These are phyloP conservation scores for Lasiodiplodia sp. DNA, from an alignment of 2,329 filamentous ascomycete species.

Conservation along the genomic window DNA sequence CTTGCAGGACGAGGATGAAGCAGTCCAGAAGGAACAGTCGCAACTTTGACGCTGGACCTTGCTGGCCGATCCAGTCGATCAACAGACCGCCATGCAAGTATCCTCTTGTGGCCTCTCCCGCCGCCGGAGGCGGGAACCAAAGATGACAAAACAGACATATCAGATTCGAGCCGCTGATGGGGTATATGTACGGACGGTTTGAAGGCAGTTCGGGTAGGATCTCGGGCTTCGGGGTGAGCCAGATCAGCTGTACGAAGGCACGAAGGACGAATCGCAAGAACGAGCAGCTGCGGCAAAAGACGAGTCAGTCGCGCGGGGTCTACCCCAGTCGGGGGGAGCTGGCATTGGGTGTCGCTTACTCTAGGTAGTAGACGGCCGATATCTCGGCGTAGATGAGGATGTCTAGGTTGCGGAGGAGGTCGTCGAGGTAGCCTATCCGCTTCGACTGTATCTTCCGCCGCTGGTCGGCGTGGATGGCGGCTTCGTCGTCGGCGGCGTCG, in stretches of 20 bases:
- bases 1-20: slow-evolving; percentile 62
- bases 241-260: slow-evolving; percentile 62
- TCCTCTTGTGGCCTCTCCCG: slow-evolving; percentile 56
- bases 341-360: slow-evolving; percentile 54
- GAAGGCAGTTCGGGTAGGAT: slow-evolving; percentile 59
- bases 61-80: slow-evolving; percentile 71
- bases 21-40: slow-evolving; percentile 62
- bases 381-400: slow-evolving; percentile 68
- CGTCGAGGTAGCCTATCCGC: slow-evolving; percentile 55
- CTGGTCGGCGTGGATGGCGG: slow-evolving; percentile 37
- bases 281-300: slow-evolving; percentile 57
- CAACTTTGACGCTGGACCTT: slow-evolving; percentile 62
- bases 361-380: slow-evolving; percentile 68
- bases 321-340: neutral
- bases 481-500: slow-evolving; percentile 33
- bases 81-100: slow-evolving; percentile 69
- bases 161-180: slow-evolving; percentile 62
- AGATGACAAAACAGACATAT: slow-evolving; percentile 64
- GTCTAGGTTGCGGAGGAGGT: slow-evolving; percentile 65
- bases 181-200: slow-evolving; percentile 61
- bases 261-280: slow-evolving; percentile 64
- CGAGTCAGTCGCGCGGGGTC: neutral
- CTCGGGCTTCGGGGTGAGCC: slow-evolving; percentile 66
- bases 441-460: slow-evolving; percentile 46
- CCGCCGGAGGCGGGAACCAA: slow-evolving; percentile 48